Conservation (phyloP, 2,329 filamentous ascomycete genomes). For the Cytospora leucostoma region DNA sequence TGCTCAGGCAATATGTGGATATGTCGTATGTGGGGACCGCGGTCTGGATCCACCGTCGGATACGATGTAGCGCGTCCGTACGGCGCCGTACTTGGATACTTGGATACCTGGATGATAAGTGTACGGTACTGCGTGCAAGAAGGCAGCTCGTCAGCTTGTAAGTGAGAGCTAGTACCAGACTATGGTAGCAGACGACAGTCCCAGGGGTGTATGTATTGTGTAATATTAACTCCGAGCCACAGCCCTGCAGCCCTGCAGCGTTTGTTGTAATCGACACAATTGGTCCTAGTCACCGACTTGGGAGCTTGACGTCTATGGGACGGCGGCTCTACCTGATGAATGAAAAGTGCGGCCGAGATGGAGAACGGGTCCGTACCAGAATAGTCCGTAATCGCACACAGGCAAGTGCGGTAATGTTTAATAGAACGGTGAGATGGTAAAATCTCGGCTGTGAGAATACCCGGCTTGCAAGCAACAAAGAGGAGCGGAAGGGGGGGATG, state of each 20-base stretch:
- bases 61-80: slow-evolving; percentile 23
- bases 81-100: not conserved
- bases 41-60: slow-evolving; percentile 25
- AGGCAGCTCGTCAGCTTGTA: not conserved
- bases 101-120: not conserved
- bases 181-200: not conserved
- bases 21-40: slow-evolving; percentile 22
- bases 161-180: no score
- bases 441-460: not conserved
- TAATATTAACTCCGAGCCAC: not conserved
- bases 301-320: not conserved
- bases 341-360: not conserved
- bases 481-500: slow-evolving; percentile 3
- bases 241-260: not conserved
- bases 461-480: not conserved
- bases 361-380: not conserved
- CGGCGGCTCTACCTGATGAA: not conserved
- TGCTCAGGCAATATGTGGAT: slow-evolving; percentile 29
- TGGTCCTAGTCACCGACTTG: not conserved
- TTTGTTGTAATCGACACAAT: not conserved
- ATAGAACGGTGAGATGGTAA: not conserved
- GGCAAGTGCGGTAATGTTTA: not conserved
- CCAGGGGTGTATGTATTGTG: not conserved
- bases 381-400: not conserved
- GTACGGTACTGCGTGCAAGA: not conserved